These are phyloP conservation scores for Dryadomyces quercivorus DNA, from an alignment of 2,329 filamentous ascomycete species.

Conservation along the genomic window DNA sequence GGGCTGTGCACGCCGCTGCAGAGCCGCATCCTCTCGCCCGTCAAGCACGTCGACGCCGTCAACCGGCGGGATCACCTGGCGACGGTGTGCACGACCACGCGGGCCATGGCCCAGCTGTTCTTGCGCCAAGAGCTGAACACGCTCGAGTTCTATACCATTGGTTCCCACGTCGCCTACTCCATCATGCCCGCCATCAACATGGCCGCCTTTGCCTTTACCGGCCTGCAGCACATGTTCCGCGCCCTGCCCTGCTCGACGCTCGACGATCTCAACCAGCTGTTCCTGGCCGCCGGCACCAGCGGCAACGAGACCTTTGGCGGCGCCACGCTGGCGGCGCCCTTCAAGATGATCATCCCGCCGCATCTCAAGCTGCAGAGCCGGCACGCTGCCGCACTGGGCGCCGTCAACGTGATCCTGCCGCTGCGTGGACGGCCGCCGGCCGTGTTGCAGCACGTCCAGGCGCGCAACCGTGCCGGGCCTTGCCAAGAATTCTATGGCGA, in stretches of 20 bases:
- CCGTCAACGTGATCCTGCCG: conserved; percentile 59
- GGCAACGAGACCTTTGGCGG: conserved; percentile 45
- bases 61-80: conserved; percentile 29
- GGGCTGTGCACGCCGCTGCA: conserved; percentile 28
- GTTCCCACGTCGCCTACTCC: conserved; percentile 55
- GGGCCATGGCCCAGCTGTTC: conserved; percentile 48
- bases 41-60: conserved; percentile 30
- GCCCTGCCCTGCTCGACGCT: conserved; percentile 47
- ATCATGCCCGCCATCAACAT: conserved; percentile 63
- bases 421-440: conserved; percentile 36
- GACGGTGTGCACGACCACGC: conserved; percentile 40
- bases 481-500: conserved; percentile 53
- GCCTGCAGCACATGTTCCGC: conserved; percentile 54
- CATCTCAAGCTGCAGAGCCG: conserved; percentile 52
- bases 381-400: conserved; percentile 59
- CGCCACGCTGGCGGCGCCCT: conserved; percentile 54
- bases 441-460: conserved; percentile 42
- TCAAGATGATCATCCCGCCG: conserved; percentile 56
- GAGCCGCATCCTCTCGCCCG: conserved; percentile 39
- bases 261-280: conserved; percentile 47
- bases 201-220: conserved; percentile 51
- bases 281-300: conserved; percentile 29
- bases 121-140: conserved; percentile 49
- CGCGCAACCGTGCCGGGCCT: conserved; percentile 48
- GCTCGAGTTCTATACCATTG: conserved; percentile 57